phyloP scores from a whole-genome alignment of 108 stramenopile genomes.

The Nannochloropsis gaditana region DNA sequence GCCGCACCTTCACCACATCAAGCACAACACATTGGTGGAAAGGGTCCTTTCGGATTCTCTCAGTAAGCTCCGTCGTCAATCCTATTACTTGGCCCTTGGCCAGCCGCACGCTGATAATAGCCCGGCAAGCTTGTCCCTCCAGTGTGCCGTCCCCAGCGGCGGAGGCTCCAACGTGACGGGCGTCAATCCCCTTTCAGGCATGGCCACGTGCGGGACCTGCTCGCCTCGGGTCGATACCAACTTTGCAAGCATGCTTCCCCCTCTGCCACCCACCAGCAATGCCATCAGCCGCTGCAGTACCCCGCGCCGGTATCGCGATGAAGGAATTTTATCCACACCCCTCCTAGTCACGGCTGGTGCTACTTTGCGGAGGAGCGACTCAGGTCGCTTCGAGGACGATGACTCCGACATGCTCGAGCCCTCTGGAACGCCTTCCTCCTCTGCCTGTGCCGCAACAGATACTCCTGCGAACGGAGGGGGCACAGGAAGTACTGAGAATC shows the following conservation, averaged over 20 bases:
- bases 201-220: too few species aligned
- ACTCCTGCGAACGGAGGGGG: neutral
- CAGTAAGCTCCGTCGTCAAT: constrained; percentile 5
- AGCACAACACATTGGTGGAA: constrained; percentile 14
- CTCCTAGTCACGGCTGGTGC: neutral
- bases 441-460: neutral
- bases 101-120: neutral
- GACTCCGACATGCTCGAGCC: constrained; percentile 2
- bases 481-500: neutral
- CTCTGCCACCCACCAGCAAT: neutral
- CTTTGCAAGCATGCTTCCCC: neutral
- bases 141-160: neutral
- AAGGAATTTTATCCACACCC: neutral
- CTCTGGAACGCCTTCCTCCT: neutral
- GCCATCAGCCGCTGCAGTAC: constrained; percentile 17
- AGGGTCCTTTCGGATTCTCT: neutral
- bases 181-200: too few species aligned
- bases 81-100: neutral
- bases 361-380: neutral
- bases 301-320: neutral
- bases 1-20: constrained; percentile 25
- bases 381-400: neutral
- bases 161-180: too few species aligned
- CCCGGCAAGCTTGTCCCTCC: neutral
- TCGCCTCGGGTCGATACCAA: too few species aligned